Conservation (phyloP, 1,284 basidiomycete species). For the Hypsizygus ulmarius region DNA sequence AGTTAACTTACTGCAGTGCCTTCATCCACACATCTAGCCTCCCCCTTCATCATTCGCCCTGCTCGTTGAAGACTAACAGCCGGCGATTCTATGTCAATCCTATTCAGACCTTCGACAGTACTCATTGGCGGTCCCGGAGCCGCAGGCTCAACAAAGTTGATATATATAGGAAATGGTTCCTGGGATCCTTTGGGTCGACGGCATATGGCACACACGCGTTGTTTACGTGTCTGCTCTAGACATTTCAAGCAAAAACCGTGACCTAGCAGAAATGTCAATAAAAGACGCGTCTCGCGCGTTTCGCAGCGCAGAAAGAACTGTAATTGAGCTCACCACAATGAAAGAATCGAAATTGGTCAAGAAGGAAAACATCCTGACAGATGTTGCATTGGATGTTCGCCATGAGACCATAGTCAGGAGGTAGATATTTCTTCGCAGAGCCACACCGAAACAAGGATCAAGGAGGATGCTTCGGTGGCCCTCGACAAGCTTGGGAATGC, state of each 20-base stretch:
- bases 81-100: constrained; percentile 10
- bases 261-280: neutral
- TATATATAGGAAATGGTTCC: constrained; percentile 15
- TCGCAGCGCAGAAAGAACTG: neutral
- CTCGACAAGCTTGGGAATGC: no score
- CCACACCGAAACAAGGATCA: no score
- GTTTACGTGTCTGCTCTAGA: neutral
- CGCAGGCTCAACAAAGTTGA: constrained; percentile 15
- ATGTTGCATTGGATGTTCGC: constrained; percentile 5
- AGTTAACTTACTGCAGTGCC: constrained; percentile 7
- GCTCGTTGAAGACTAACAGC: constrained; percentile 12
- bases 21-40: constrained; percentile 6
- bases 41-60: constrained; percentile 8
- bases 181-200: constrained; percentile 1
- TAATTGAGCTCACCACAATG: constrained; percentile 7
- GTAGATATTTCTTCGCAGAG: neutral
- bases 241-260: constrained; percentile 12
- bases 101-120: constrained; percentile 12
- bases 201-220: constrained; percentile 4
- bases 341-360: constrained; percentile 13
- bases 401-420: neutral
- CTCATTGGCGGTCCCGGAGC: constrained; percentile 2
- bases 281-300: neutral
- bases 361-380: constrained; percentile 4
- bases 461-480: no score